These are phyloP conservation scores for Pugionium dolabratum DNA, from an alignment of 345 rosid species.

Conservation along the genomic window DNA sequence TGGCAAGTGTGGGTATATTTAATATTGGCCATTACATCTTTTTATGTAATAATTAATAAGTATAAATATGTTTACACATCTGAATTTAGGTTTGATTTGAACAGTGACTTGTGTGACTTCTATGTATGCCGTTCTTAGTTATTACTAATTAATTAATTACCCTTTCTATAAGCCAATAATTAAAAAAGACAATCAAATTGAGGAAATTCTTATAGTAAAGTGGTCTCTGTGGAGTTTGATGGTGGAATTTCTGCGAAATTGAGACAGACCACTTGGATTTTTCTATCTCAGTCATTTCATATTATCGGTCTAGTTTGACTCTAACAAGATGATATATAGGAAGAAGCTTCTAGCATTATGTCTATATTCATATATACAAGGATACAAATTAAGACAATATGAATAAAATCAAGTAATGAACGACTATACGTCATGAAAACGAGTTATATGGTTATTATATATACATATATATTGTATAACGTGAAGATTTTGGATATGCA, in stretches of 20 bases:
- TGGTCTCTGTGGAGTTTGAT: neutral
- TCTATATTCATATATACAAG: slow-evolving; percentile 7
- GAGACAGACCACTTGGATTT: neutral
- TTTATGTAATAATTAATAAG: no score
- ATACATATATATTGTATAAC: slow-evolving; percentile 15
- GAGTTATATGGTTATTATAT: slow-evolving; percentile 23
- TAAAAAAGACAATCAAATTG: neutral
- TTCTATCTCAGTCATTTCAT: slow-evolving; percentile 1
- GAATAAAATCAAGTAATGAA: slow-evolving; percentile 10
- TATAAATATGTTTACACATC: neutral
- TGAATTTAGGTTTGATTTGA: slow-evolving; percentile 7
- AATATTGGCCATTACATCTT: neutral
- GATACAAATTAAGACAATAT: slow-evolving; percentile 15
- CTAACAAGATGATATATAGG: neutral
- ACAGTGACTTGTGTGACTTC: slow-evolving; percentile 26
- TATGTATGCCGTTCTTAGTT: slow-evolving; percentile 2
- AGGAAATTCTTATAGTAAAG: slow-evolving; percentile 9
- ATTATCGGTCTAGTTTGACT: slow-evolving; percentile 12
- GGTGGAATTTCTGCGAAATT: slow-evolving; percentile 1
- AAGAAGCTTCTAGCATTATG: slow-evolving; percentile 31
- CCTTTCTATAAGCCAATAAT: neutral
- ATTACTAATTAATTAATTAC: slow-evolving; percentile 1
- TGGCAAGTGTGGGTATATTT: slow-evolving; percentile 15
- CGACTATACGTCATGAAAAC: slow-evolving; percentile 35
- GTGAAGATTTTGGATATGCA: slow-evolving; percentile 36